phyloP scores from a whole-genome alignment of 2,329 filamentous ascomycete species.

The Monilinia laxa region DNA sequence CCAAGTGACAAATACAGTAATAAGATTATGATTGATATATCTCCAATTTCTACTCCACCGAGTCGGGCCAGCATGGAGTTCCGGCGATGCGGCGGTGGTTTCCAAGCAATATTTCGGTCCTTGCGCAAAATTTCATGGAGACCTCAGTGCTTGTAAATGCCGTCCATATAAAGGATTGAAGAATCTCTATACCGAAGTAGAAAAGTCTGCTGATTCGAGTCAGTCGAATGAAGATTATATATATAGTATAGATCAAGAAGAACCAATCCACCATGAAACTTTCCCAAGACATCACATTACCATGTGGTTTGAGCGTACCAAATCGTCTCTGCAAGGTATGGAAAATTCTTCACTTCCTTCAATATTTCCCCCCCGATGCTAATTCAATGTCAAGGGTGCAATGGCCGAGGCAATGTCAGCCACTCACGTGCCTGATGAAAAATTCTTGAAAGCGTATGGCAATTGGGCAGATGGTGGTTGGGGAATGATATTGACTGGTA shows the following conservation, averaged over 20 bases:
- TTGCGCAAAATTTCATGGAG: not conserved
- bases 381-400: not conserved
- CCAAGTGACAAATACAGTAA: not conserved
- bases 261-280: constrained; percentile 25
- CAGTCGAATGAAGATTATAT: not conserved
- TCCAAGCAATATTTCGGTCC: not conserved
- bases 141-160: not conserved
- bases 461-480: constrained; percentile 55
- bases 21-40: not conserved
- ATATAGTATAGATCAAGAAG: not conserved
- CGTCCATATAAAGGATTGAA: not conserved
- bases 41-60: not conserved
- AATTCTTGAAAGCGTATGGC: constrained; percentile 49
- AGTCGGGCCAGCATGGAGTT: not conserved
- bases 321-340: constrained; percentile 51
- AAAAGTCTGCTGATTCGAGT: not conserved
- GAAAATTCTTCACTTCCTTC: not conserved
- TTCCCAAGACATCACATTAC: constrained; percentile 33
- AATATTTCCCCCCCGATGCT: not conserved
- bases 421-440: constrained; percentile 46
- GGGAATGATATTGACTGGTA: constrained; percentile 52
- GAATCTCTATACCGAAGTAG: not conserved
- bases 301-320: constrained; percentile 55
- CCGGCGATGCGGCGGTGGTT: not conserved
- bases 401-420: constrained; percentile 44